Evolutionary conservation across 73 alveolate genomes (phyloP), one percentile per base, ranked within the genome.

Genomic region (Durusdinium trenchii): DNA sequence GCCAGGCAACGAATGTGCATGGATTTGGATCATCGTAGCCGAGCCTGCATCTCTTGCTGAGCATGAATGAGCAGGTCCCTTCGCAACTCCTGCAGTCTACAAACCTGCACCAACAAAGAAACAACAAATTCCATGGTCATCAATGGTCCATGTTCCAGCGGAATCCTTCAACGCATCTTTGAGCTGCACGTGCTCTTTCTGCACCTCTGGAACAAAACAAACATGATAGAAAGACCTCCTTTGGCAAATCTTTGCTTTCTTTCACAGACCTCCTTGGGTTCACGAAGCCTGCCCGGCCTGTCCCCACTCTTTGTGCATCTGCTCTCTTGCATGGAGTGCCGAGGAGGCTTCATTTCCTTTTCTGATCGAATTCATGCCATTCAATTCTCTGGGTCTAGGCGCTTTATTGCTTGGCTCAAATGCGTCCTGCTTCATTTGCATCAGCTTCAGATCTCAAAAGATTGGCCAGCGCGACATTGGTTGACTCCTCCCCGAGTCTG

Each of bases 241-340:
- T n/a, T n/a, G n/a, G n/a, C n/a, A n/a, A n/a, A n/a, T n/a, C n/a
- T n/a, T n/a, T n/a, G n/a, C n/a, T n/a, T n/a, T n/a, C n/a, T n/a
- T n/a, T n/a, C n/a, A n/a, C n/a, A n/a, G n/a, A n/a, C n/a, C n/a
- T n/a, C n/a, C n/a, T n/a, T n/a, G n/a, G n/a, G n/a, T n/a, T n/a
- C n/a, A n/a, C n/a, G n/a, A n/a, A n/a, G n/a, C n/a, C n/a, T n/a
- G n/a, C n/a, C n/a, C n/a, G 30, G 91, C 91, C 1, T 50, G 69
- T 81, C 91, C 91, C 91, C 91, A 81, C 32, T 81, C 91, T 48
- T 81, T 67, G 35, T 81, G 91, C 7, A 81, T 48, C 91, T 81
- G 71, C 47, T 81, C 71, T 67, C 46, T 81, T 28, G 67, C 91
- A 45, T 81, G 91, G 14, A 81, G 91, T 28, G 91, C 91, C 47